Evolutionary conservation across 176 grass and related monocot genomes (phyloP).

Genomic region (Oryza glumipatula): DNA sequence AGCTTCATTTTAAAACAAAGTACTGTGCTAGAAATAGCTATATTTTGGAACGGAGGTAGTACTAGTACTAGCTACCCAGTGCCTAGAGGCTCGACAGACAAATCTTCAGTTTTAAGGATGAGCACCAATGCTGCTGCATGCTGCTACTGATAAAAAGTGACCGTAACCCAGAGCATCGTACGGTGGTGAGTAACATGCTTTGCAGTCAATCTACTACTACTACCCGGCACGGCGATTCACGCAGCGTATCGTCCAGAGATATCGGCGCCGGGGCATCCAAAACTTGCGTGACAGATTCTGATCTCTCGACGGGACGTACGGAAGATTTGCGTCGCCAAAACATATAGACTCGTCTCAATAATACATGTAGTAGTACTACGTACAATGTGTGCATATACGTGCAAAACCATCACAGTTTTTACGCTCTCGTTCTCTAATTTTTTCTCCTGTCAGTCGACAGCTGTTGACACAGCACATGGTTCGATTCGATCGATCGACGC

Average conservation of each 20-base stretch:
- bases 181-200: slow-evolving; percentile 41
- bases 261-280: slow-evolving; percentile 19
- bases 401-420: neutral
- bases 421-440: neutral
- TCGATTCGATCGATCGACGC: slow-evolving; percentile 23
- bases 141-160: slow-evolving; percentile 11
- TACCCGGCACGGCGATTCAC: neutral
- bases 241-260: slow-evolving; percentile 28
- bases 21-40: too few species aligned
- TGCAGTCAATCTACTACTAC: neutral
- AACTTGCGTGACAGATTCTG: slow-evolving; percentile 41
- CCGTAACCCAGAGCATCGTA: slow-evolving; percentile 27
- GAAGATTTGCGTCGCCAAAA: neutral
- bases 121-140: neutral
- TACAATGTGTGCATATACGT: neutral
- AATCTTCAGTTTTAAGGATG: slow-evolving; percentile 41
- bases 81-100: slow-evolving; percentile 18
- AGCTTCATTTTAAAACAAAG: too few species aligned
- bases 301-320: slow-evolving; percentile 35
- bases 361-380: neutral
- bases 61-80: neutral
- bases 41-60: too few species aligned
- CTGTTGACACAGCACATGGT: neutral
- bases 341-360: neutral
- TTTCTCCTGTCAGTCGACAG: neutral